These are phyloP conservation scores for Aspergillus asperescens DNA, from an alignment of 495 filamentous ascomycete genomes.

Conservation along the genomic window DNA sequence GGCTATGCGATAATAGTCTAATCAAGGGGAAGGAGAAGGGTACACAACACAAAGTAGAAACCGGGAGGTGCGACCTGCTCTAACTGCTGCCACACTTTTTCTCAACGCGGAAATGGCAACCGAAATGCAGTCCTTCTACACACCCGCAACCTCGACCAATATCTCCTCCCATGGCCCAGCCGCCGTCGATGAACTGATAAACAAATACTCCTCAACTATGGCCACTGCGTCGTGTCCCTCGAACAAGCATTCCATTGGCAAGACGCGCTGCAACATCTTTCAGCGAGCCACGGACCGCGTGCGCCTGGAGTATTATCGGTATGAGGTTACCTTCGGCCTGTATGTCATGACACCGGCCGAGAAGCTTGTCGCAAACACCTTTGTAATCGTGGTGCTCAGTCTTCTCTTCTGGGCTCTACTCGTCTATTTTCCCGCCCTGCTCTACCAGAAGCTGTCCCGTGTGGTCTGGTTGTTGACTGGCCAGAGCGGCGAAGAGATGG, in stretches of 20 bases:
- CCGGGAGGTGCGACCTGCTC: constrained; percentile 8
- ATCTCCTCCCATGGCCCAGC: constrained; percentile 31
- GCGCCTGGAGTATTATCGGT: constrained; percentile 65
- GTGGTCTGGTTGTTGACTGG: constrained; percentile 41
- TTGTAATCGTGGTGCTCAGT: constrained; percentile 32
- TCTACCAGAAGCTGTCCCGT: constrained; percentile 35
- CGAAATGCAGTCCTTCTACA: constrained; percentile 40
- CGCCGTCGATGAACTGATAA: constrained; percentile 36
- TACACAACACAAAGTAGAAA: not conserved
- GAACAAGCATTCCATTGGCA: constrained; percentile 11
- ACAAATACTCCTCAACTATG: constrained; percentile 34
- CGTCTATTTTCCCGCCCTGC: constrained; percentile 38
- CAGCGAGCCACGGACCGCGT: constrained; percentile 47
- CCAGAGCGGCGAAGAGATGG: constrained; percentile 30
- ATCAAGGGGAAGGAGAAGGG: not conserved
- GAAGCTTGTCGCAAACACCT: constrained; percentile 62
- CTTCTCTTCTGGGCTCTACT: constrained; percentile 37
- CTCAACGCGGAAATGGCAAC: constrained; percentile 24
- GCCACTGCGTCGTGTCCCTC: constrained; percentile 8
- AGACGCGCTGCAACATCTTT: constrained; percentile 23
- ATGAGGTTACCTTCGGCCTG: constrained; percentile 67
- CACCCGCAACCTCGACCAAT: constrained; percentile 26
- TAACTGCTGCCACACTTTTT: not conserved
- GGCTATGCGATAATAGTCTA: not conserved
- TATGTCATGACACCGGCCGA: constrained; percentile 70